phyloP scores from a whole-genome alignment of 2,329 filamentous ascomycete species.

The Diaporthe vexans region DNA sequence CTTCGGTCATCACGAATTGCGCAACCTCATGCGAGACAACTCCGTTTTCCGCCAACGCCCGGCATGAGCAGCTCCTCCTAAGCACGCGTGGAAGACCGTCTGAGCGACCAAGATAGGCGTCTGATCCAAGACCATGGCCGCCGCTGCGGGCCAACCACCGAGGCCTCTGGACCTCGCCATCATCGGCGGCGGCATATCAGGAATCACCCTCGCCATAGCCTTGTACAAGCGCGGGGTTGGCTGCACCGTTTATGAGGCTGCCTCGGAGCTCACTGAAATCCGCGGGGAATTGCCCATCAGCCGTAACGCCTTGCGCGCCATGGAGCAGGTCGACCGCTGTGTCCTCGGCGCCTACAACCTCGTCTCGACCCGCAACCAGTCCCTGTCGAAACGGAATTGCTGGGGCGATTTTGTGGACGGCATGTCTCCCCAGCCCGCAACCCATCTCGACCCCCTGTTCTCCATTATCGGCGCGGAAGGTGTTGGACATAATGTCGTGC shows the following conservation, averaged over 20 bases:
- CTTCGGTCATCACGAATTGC: background rate
- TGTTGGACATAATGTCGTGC: conserved; percentile 44
- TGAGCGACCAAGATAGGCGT: background rate
- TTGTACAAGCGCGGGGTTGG: conserved; percentile 50
- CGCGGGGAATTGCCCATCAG: conserved; percentile 55
- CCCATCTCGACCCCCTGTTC: conserved; percentile 43
- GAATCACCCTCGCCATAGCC: conserved; percentile 52
- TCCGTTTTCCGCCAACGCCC: background rate
- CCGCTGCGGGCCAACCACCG: background rate
- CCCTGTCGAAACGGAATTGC: conserved; percentile 42
- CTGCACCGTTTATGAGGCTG: conserved; percentile 54
- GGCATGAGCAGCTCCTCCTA: background rate
- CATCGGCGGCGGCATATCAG: conserved; percentile 58
- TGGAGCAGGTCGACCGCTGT: conserved; percentile 48
- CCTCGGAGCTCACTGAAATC: conserved; percentile 52
- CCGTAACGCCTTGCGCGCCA: conserved; percentile 52
- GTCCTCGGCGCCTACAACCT: conserved; percentile 48
- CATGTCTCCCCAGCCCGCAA: conserved; percentile 38
- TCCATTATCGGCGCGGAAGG: conserved; percentile 39
- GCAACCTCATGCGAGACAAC: background rate
- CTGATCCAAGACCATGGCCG: background rate
- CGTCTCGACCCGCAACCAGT: conserved; percentile 47
- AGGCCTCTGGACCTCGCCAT: conserved; percentile 53
- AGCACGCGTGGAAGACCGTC: background rate
- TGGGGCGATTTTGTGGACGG: conserved; percentile 50